Base-by-base conservation (phyloP, 2,329 filamentous ascomycete species). In the Talaromyces piceae region DNA sequence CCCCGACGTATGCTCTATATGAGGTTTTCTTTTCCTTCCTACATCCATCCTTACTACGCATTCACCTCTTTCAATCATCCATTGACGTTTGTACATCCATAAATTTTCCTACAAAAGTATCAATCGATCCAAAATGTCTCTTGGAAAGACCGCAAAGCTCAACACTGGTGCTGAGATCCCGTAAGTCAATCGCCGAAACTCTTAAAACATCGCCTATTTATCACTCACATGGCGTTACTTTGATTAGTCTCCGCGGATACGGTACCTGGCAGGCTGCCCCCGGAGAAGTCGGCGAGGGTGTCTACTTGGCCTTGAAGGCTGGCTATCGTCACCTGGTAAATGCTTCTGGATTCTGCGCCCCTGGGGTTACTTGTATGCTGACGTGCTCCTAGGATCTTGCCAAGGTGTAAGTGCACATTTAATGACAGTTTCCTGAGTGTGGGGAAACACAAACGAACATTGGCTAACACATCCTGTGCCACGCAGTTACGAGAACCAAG, bases 261-360 rank as follows among this genome's bases (percentile, higher is more conserved):
- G 67, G 67, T 47, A 70, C 67, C 52, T 70, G 67, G 67, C 67
- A 70, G 53, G 66, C 67, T 33, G 64, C 59, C 51, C 67, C 67
- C 50, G 67, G 67, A 41, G 58, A 70, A 57, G 67, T 70, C 45
- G 67, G 67, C 30, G 64, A 67, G 56, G 64, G 67, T 22, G 67
- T 70, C 51, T 70, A 67, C 54, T 57, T 69, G 55, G 67, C 67
- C 41, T 54, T 70, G 51, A 70, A 69, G 58, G 64, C 63, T 27
- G 67, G 67, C 43, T 70, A 70, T 58, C 67, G 67, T 57, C 67
- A 70, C 53, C 52, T 70, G 57, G 65, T 68, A 61, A 47, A 63
- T 59, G 26, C 13, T 8, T 12, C 5, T 27, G 3, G 20, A 31
- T n/a, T 4, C 12, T 26, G 18, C 13, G 13, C n/a, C 3, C n/a